Evolutionary conservation across 306 rosid species (phyloP).

Genomic region (Styphnolobium japonicum): DNA sequence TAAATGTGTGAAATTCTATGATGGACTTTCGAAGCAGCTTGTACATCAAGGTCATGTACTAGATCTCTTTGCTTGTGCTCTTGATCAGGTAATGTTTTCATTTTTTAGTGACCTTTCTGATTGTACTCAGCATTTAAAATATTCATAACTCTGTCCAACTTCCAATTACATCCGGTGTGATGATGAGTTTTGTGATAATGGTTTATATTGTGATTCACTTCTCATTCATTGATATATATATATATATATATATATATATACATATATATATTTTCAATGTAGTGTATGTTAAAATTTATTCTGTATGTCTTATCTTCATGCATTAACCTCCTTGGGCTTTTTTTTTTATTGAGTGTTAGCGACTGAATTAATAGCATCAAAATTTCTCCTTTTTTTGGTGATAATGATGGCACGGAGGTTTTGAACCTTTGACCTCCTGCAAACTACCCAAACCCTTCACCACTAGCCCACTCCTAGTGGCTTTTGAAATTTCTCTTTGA

Average conservation of each 20-base stretch:
- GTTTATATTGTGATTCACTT: conserved; percentile 11
- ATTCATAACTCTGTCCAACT: too few species aligned
- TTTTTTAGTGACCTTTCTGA: conserved; percentile 7
- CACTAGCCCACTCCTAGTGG: too few species aligned
- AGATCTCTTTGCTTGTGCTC: conserved; percentile 96
- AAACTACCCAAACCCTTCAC: too few species aligned
- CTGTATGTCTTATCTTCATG: not conserved
- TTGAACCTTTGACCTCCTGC: too few species aligned
- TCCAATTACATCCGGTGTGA: not conserved
- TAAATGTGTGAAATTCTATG: conserved; percentile 87
- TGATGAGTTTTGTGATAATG: conserved; percentile 1
- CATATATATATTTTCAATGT: conserved; percentile 3
- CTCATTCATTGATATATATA: not conserved
- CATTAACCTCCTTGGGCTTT: not conserved
- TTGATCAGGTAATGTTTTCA: conserved; percentile 76
- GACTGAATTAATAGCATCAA: too few species aligned
- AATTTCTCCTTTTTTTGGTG: too few species aligned
- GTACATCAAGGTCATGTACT: conserved; percentile 96
- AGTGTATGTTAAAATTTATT: not conserved
- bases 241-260: too few species aligned
- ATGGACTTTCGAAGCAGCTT: conserved; percentile 93
- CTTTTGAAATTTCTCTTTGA: too few species aligned
- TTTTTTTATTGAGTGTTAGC: not conserved
- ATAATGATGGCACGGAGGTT: too few species aligned
- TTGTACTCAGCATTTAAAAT: not conserved